Evolutionary conservation across 495 filamentous ascomycete species (phyloP), one percentile per base, ranked within the genome.

Genomic region (Stereocaulon alpinum): DNA sequence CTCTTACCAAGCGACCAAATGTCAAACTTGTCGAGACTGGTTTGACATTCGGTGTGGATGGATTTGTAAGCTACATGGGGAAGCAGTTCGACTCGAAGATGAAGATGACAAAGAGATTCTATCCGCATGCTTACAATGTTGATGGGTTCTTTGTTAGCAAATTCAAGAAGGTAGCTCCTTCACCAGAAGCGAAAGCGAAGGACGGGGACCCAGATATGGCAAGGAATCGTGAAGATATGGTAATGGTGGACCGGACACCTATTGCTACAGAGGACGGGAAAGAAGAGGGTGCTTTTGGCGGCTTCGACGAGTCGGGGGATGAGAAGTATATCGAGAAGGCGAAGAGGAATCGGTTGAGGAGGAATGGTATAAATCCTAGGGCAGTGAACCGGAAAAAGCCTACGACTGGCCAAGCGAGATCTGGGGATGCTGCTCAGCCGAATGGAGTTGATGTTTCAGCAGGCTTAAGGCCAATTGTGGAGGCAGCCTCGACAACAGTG

Each of bases 101-200:
- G 80, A 88, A 87, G 64, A 74, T 90, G 65, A 92, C 92, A 17
- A 80, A 89, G 54, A 79, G 94, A 55, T 98, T 88, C 73, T 97
- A 96, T 72, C 92, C 92, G 0, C 92, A 97, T 65, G 79, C 88
- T 45, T 91, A 92, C 76, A 98, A 98, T 75, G 88, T 98, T 29
- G 93, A 98, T 64, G 93, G 93, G 56, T 98, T 98, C 84, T 98
- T 94, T 70, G 93, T 97, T 58, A 86, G 88, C 67, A 98, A 97
- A 73, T 85, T 98, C 69, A 92, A 94, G 75, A 98, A 98, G 81
- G 81, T 80, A 32, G 93, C 82, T 14, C 87, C 86, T 0, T 87
- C 85, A 14, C 82, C 86, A 0, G 72, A 74, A 34, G 79, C 78
- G 60, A 67, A 73, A 20, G 72, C 64, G 18, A 70, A 67, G 18